phyloP scores from a whole-genome alignment of 1,284 basidiomycete genomes.

The Pulveroboletus sp. region DNA sequence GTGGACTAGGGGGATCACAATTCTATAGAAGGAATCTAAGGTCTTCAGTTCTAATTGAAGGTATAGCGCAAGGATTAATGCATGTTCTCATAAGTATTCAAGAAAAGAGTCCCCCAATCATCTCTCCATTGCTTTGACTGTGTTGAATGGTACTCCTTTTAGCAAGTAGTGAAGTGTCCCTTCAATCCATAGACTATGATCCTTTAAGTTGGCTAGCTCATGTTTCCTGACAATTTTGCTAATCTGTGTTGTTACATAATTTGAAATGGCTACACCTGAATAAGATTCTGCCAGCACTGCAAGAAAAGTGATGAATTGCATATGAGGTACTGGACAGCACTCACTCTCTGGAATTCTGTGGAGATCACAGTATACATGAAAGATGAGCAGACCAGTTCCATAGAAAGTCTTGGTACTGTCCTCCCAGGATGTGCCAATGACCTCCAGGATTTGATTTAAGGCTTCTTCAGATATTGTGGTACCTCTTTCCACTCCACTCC shows the following conservation, averaged over 20 bases:
- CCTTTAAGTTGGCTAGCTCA: background rate
- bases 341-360: background rate
- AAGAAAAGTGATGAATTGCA: background rate
- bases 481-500: no score
- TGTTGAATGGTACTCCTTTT: background rate
- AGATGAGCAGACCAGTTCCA: conserved; percentile 21
- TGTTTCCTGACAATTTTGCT: no score
- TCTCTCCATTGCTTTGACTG: background rate
- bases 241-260: background rate
- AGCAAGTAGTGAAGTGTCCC: background rate
- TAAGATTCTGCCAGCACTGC: background rate
- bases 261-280: background rate
- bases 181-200: background rate
- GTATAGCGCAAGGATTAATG: background rate
- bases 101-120: background rate
- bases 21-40: no score
- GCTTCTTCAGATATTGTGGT: background rate
- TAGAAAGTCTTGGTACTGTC: conserved; percentile 19
- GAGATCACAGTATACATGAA: conserved; percentile 35
- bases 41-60: no score
- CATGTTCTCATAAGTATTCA: background rate
- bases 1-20: no score
- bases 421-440: conserved; percentile 18
- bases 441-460: conserved; percentile 13
- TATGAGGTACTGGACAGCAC: background rate